Percentiles rank a stretch among this genome's conserved stretches.
Evolutionary conservation across 2,329 filamentous ascomycete species (phyloP).

Genomic region (Fusarium albosuccineum): DNA sequence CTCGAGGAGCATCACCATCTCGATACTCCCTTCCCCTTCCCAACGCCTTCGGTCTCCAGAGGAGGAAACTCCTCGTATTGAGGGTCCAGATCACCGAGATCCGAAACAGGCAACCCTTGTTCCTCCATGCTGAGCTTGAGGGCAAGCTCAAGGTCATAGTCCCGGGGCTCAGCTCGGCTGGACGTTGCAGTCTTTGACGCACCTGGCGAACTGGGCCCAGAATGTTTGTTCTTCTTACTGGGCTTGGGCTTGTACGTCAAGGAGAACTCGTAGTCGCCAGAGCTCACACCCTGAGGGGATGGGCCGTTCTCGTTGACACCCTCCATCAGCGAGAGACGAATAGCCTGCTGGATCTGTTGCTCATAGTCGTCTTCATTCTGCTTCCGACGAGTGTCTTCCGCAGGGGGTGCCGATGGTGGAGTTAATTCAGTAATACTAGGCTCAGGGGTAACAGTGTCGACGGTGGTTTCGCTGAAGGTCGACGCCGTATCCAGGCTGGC

Average conservation of each 20-base stretch:
- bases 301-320: slow-evolving; percentile 62
- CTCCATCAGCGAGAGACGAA: slow-evolving; percentile 72
- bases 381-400: slow-evolving; percentile 18
- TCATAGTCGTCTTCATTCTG: slow-evolving; percentile 66
- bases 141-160: slow-evolving; percentile 72
- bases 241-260: slow-evolving; percentile 61
- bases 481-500: slow-evolving; percentile 59
- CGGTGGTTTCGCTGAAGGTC: slow-evolving; percentile 55
- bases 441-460: slow-evolving; percentile 67
- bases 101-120: slow-evolving; percentile 50
- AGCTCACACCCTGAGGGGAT: slow-evolving; percentile 60
- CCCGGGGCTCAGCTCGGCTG: slow-evolving; percentile 47
- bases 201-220: slow-evolving; percentile 51
- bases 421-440: slow-evolving; percentile 62
- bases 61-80: slow-evolving; percentile 56
- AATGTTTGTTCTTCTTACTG: slow-evolving; percentile 57
- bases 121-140: slow-evolving; percentile 72
- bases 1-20: slow-evolving; percentile 42
- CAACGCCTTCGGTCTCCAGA: slow-evolving; percentile 56
- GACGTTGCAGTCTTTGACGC: slow-evolving; percentile 50
- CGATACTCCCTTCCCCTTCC: slow-evolving; percentile 58
- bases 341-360: slow-evolving; percentile 72
- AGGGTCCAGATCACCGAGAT: slow-evolving; percentile 24
- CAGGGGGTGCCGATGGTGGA: slow-evolving; percentile 39
- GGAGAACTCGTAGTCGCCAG: slow-evolving; percentile 64